Conservation (phyloP, 345 rosid species). For the Syzygium aqueum region DNA sequence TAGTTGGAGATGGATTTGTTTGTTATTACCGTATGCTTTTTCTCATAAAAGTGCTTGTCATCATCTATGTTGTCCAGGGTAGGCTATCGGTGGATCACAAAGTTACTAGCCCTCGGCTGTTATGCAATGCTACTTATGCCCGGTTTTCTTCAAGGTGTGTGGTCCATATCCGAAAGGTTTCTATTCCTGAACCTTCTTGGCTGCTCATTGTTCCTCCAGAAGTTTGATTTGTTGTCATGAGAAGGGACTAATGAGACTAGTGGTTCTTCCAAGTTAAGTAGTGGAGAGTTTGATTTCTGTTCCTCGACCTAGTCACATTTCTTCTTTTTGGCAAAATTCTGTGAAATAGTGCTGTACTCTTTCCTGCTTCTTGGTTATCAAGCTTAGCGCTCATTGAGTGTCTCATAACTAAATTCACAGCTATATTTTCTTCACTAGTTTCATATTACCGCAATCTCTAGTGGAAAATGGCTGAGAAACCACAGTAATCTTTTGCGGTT, state of each 20-base stretch:
- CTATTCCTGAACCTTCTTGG: not conserved
- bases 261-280: not conserved
- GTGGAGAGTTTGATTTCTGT: not conserved
- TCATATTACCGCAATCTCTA: not conserved
- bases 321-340: not conserved
- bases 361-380: not conserved
- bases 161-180: not conserved
- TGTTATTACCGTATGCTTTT: not conserved
- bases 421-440: not conserved
- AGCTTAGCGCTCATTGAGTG: not conserved
- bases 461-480: not conserved
- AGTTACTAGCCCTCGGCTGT: slow-evolving; percentile 68
- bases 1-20: not conserved
- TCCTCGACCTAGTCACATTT: not conserved
- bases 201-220: not conserved
- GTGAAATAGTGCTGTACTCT: not conserved
- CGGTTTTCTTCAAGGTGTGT: slow-evolving; percentile 84
- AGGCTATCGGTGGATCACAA: slow-evolving; percentile 83
- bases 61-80: slow-evolving; percentile 56
- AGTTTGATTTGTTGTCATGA: not conserved
- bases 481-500: not conserved
- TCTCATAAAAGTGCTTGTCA: not conserved
- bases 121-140: slow-evolving; percentile 86
- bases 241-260: not conserved
- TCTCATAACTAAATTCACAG: not conserved